Evolutionary conservation across 768 basidiomycete species (phyloP).

Genomic region (Lentinula lateritia): DNA sequence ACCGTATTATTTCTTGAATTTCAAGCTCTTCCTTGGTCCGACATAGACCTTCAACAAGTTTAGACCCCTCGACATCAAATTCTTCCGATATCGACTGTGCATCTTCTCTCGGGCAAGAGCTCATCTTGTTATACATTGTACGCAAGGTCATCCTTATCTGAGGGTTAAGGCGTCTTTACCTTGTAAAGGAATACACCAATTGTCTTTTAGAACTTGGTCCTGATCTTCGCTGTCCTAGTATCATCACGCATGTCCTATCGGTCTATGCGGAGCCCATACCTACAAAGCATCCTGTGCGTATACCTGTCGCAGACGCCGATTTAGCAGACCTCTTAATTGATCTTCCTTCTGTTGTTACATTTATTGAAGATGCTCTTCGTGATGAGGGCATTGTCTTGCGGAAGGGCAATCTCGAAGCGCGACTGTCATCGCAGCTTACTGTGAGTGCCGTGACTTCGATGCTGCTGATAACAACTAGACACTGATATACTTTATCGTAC

Average conservation of each 20-base stretch:
- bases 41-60: no score
- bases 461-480: conserved; percentile 5
- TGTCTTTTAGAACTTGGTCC: conserved; percentile 9
- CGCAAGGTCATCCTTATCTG: background rate
- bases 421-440: conserved; percentile 69
- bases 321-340: conserved; percentile 65
- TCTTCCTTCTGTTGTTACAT: conserved; percentile 59
- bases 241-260: conserved; percentile 75
- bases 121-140: background rate
- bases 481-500: conserved; percentile 25
- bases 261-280: conserved; percentile 75
- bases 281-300: conserved; percentile 63
- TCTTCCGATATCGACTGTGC: background rate
- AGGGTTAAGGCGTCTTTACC: conserved; percentile 46
- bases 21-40: no score
- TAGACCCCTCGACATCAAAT: background rate
- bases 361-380: conserved; percentile 57
- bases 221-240: conserved; percentile 33
- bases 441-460: conserved; percentile 34
- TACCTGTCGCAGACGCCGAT: conserved; percentile 65
- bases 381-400: conserved; percentile 55
- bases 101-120: background rate
- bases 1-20: background rate
- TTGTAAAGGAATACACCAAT: conserved; percentile 32
- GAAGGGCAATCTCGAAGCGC: conserved; percentile 65